phyloP scores from a whole-genome alignment of 108 stramenopile genomes.

The Cyclotella kingstonii region DNA sequence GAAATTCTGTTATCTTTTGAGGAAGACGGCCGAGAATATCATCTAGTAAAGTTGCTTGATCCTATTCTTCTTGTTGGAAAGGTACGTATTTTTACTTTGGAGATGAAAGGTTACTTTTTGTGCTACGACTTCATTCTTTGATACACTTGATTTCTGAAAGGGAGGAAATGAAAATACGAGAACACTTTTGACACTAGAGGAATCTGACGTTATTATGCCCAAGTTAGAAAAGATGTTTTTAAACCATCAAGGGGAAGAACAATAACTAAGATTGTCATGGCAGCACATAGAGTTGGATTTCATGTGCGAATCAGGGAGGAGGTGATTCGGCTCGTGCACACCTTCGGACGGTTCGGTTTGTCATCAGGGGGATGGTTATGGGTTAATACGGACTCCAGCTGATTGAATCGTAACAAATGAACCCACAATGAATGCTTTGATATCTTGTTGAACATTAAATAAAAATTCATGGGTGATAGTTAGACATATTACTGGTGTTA shows the following conservation, averaged over 20 bases:
- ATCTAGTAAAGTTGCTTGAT: constrained; percentile 78
- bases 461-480: too few relatives aligned
- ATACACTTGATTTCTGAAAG: constrained; percentile 37
- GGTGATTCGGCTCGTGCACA: too few relatives aligned
- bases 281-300: too few relatives aligned
- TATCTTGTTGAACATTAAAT: too few relatives aligned
- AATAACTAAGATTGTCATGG: too few relatives aligned
- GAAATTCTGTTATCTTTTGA: constrained; percentile 85
- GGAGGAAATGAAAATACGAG: constrained; percentile 53
- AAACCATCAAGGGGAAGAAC: constrained; percentile 57
- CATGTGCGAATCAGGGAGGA: too few relatives aligned
- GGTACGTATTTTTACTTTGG: constrained; percentile 9
- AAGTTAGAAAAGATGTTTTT: constrained; percentile 71
- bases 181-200: constrained; percentile 76
- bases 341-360: too few relatives aligned
- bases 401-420: too few relatives aligned
- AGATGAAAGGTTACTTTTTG: background rate
- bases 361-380: too few relatives aligned
- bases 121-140: background rate
- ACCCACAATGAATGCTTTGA: too few relatives aligned
- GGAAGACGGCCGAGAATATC: constrained; percentile 67
- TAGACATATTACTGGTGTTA: too few relatives aligned
- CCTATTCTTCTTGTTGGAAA: constrained; percentile 89
- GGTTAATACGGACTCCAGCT: too few relatives aligned
- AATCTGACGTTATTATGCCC: constrained; percentile 83